These are phyloP conservation scores for Erodium moschatum DNA, from an alignment of 441 rosid species.

Conservation along the genomic window DNA sequence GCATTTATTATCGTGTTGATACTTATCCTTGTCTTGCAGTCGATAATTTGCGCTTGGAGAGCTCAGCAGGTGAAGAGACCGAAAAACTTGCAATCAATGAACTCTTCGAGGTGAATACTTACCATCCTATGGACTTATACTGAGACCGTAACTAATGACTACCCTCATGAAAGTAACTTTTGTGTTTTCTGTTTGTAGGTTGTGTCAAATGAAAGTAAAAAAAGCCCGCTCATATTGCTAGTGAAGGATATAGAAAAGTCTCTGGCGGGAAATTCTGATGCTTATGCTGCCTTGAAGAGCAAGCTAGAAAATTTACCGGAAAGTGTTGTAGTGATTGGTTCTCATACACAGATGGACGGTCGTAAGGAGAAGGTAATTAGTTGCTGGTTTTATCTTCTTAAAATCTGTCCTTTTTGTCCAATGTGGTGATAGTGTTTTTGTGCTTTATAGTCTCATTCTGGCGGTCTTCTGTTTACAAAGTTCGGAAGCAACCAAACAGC, in stretches of 20 bases:
- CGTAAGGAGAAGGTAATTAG: slow-evolving; percentile 83
- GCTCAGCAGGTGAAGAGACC: slow-evolving; percentile 67
- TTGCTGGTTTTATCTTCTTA: not conserved
- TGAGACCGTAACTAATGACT: too few species aligned
- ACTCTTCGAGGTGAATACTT: slow-evolving; percentile 67
- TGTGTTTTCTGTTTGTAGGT: slow-evolving; percentile 44
- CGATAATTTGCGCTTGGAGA: slow-evolving; percentile 72
- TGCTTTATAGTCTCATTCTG: slow-evolving; percentile 75
- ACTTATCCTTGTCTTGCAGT: slow-evolving; percentile 33
- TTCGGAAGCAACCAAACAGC: slow-evolving; percentile 95
- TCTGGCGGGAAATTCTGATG: slow-evolving; percentile 69
- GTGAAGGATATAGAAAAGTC: slow-evolving; percentile 93
- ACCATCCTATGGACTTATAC: not conserved
- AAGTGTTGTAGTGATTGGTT: slow-evolving; percentile 70
- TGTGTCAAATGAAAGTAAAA: slow-evolving; percentile 58
- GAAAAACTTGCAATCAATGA: slow-evolving; percentile 79
- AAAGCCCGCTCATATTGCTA: slow-evolving; percentile 62
- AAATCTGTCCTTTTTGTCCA: not conserved
- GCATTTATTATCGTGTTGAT: slow-evolving; percentile 4
- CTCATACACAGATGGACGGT: slow-evolving; percentile 78
- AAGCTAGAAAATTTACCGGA: slow-evolving; percentile 77
- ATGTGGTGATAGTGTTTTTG: slow-evolving; percentile 9
- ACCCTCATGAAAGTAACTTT: slow-evolving; percentile 8
- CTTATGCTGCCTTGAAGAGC: slow-evolving; percentile 48
- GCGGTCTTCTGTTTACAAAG: slow-evolving; percentile 91